Conservation (phyloP, 1,139 yeast genomes). For the Lodderomyces pseudojiufengensis region DNA sequence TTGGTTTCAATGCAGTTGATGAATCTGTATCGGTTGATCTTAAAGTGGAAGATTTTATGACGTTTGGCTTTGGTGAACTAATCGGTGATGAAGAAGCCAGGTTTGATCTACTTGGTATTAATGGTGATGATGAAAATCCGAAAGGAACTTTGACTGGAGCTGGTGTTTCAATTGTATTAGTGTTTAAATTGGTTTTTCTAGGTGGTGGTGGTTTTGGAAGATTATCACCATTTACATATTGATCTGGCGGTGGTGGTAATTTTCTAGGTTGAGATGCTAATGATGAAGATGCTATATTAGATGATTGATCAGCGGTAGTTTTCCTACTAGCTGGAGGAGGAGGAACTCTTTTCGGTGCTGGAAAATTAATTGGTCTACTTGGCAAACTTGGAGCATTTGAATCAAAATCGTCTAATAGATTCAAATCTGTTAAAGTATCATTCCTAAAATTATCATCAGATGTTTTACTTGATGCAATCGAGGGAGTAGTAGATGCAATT, state of each 20-base stretch:
- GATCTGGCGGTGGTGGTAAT: slow-evolving; percentile 15
- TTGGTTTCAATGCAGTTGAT: slow-evolving; percentile 20
- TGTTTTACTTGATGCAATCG: slow-evolving; percentile 13
- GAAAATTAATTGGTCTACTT: slow-evolving; percentile 14
- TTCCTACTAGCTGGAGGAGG: slow-evolving; percentile 23
- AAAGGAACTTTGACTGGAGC: slow-evolving; percentile 35
- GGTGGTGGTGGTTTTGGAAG: slow-evolving; percentile 6
- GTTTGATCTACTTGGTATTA: slow-evolving; percentile 36
- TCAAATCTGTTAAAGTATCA: slow-evolving; percentile 37
- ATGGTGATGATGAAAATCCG: slow-evolving; percentile 39
- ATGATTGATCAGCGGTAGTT: slow-evolving; percentile 1
- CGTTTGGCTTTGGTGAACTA: slow-evolving; percentile 9
- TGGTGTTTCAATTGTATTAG: slow-evolving; percentile 11
- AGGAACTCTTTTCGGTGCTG: slow-evolving; percentile 35
- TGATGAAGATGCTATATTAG: not conserved
- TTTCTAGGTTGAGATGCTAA: slow-evolving; percentile 17
- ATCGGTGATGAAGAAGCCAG: slow-evolving; percentile 22
- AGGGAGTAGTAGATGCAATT: slow-evolving; percentile 6
- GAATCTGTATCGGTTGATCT: not conserved
- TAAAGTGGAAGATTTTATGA: slow-evolving; percentile 1
- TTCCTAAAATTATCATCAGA: slow-evolving; percentile 17
- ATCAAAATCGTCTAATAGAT: slow-evolving; percentile 30
- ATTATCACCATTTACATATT: not conserved
- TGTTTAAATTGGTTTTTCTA: slow-evolving; percentile 5
- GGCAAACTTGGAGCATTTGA: slow-evolving; percentile 22